phyloP scores from a whole-genome alignment of 2,329 filamentous ascomycete species.

The Alternaria incomplexa region DNA sequence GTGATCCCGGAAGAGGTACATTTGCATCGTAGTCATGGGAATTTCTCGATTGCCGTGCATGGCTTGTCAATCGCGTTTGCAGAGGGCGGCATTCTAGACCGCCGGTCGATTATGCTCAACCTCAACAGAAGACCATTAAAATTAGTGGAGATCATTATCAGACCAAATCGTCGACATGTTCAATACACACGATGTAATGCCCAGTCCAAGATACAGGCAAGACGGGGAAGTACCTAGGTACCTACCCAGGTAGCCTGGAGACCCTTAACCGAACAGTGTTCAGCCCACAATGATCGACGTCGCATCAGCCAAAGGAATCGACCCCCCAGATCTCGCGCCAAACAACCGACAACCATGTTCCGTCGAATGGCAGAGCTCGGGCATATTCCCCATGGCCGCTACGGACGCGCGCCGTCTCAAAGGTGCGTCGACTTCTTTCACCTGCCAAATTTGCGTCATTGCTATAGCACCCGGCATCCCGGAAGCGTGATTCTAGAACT shows the following conservation, averaged over 20 bases:
- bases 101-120: neutral
- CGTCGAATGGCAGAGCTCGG: conserved; percentile 24
- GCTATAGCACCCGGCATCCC: conserved; percentile 1
- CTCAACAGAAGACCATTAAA: neutral
- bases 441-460: conserved; percentile 20
- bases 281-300: conserved; percentile 2
- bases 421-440: conserved; percentile 4
- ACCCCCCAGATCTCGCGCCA: neutral
- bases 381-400: conserved; percentile 12
- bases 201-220: neutral
- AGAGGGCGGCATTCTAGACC: neutral
- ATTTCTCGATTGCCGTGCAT: neutral
- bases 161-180: neutral
- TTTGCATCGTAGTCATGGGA: neutral
- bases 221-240: neutral
- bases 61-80: neutral
- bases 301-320: neutral
- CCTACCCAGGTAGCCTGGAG: neutral
- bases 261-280: neutral
- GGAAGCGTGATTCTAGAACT: conserved; percentile 27
- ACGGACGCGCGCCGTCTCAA: conserved; percentile 6
- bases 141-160: neutral
- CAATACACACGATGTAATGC: neutral
- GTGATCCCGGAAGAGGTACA: neutral
- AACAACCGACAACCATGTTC: neutral